These are phyloP conservation scores for Taiwanofungus camphoratus DNA, from an alignment of 1,284 basidiomycete genomes.

Conservation along the genomic window DNA sequence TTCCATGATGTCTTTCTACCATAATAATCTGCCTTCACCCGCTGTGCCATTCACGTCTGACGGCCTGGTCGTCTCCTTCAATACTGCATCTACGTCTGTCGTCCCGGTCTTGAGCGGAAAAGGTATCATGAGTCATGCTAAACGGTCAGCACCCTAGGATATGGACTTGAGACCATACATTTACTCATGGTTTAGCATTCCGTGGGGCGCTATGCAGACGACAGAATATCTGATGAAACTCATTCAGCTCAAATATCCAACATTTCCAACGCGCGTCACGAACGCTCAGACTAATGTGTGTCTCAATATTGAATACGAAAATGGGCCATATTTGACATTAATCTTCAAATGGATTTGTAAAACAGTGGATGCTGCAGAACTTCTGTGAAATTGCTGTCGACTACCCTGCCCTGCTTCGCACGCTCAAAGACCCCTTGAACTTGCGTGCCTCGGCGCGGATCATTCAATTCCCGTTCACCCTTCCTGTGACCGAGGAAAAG, in stretches of 20 bases:
- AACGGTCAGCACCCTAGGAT: constrained; percentile 50
- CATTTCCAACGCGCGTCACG: constrained; percentile 67
- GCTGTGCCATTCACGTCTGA: constrained; percentile 47
- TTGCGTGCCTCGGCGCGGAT: constrained; percentile 68
- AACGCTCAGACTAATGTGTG: constrained; percentile 50
- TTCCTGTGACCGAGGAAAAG: constrained; percentile 76
- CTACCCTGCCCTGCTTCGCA: constrained; percentile 66
- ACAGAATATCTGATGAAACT: constrained; percentile 90
- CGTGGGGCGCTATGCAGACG: constrained; percentile 90
- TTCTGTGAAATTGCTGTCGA: constrained; percentile 84
- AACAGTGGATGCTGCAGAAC: constrained; percentile 84
- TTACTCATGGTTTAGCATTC: constrained; percentile 53
- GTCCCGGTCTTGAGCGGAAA: constrained; percentile 80
- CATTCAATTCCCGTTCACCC: constrained; percentile 80
- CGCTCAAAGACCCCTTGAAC: constrained; percentile 56
- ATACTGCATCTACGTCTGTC: constrained; percentile 81
- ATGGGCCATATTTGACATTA: no score
- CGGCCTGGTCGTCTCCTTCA: constrained; percentile 81
- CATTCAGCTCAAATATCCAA: constrained; percentile 94
- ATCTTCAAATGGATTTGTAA: no score
- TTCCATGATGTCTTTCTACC: constrained; percentile 88
- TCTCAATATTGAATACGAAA: no score
- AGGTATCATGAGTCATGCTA: constrained; percentile 77
- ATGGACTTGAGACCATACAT: not conserved
- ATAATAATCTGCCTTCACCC: constrained; percentile 48